phyloP scores from a whole-genome alignment of 2,329 filamentous ascomycete species.

The Stagonosporopsis rhizophila region DNA sequence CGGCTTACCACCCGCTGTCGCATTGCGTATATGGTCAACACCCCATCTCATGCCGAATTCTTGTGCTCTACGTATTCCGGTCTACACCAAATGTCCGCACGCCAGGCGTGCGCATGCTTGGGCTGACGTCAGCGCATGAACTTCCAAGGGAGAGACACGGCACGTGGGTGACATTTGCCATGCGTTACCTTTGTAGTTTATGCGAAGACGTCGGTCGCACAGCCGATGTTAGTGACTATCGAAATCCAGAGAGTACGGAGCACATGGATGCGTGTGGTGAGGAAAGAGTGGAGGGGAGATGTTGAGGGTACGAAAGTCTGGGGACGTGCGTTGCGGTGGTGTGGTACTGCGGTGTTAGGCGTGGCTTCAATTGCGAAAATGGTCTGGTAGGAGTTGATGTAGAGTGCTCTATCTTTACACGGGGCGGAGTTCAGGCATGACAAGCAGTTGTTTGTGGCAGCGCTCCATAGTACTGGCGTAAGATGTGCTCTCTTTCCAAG shows the following conservation, averaged over 20 bases:
- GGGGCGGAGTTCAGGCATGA: too few species aligned
- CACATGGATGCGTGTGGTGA: not conserved
- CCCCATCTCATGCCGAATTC: too few species aligned
- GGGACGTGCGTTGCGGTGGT: not conserved
- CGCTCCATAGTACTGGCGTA: not conserved
- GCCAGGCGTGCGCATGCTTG: not conserved
- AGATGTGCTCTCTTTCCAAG: not conserved
- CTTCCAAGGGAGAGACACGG: not conserved
- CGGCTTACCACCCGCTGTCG: not conserved
- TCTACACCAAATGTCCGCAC: not conserved
- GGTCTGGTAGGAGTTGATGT: too few species aligned
- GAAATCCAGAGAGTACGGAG: not conserved
- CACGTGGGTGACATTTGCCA: not conserved
- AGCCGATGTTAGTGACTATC: not conserved
- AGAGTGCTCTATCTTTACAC: too few species aligned
- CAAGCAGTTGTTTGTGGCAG: too few species aligned
- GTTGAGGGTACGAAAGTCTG: not conserved
- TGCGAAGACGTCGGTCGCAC: not conserved
- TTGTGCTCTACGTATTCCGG: not conserved
- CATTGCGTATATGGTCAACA: too few species aligned
- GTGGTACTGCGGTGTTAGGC: not conserved
- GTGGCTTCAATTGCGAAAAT: too few species aligned
- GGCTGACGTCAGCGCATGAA: conserved; percentile 6
- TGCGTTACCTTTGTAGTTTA: not conserved
- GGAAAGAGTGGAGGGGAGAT: not conserved